These are phyloP conservation scores for Alternaria triticimaculans DNA, from an alignment of 2,329 filamentous ascomycete species.

Conservation along the genomic window DNA sequence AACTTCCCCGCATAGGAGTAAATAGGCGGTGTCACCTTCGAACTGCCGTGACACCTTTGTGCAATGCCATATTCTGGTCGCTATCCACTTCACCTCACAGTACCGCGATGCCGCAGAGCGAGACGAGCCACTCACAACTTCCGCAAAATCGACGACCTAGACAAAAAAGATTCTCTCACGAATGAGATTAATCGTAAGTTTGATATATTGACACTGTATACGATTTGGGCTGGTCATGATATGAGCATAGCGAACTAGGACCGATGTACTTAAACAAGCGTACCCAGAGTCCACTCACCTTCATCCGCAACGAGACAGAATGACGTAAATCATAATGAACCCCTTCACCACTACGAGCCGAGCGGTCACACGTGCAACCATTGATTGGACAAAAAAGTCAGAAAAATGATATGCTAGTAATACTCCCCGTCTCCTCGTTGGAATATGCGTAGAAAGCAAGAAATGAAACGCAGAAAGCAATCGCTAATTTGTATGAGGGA, in stretches of 20 bases:
- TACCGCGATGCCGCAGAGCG: too few relatives aligned
- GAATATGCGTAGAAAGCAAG: neutral
- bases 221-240: conserved; percentile 4
- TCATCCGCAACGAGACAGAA: neutral
- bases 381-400: neutral
- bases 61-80: too few relatives aligned
- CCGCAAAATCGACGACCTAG: too few relatives aligned
- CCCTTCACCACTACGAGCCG: too few relatives aligned
- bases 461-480: neutral
- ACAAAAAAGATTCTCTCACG: too few relatives aligned
- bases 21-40: conserved; percentile 18
- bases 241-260: conserved; percentile 5
- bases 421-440: neutral
- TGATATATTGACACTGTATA: conserved; percentile 14
- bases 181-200: too few relatives aligned
- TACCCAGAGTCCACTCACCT: too few relatives aligned
- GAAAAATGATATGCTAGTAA: neutral
- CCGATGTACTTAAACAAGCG: neutral
- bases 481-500: neutral
- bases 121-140: too few relatives aligned
- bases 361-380: neutral
- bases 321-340: neutral
- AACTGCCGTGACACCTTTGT: conserved; percentile 24
- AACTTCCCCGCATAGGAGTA: conserved; percentile 12
- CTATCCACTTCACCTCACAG: too few relatives aligned